Base-by-base conservation (phyloP, 768 basidiomycete species). In the Boletus tomentosulus region DNA sequence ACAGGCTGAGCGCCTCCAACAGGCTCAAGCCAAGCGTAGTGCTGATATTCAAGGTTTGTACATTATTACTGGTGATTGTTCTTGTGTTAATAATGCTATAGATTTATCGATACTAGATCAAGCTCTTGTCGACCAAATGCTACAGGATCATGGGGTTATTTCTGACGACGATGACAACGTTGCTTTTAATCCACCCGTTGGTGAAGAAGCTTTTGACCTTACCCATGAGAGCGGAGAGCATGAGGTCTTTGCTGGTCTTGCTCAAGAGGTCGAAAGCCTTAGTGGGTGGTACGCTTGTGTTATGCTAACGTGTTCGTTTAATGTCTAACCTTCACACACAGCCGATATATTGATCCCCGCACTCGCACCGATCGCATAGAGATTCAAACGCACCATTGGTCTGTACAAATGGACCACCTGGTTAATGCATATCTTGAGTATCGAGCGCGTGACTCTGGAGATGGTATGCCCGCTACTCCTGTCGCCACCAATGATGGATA, bases 301-400 rank as follows among this genome's bases (percentile, higher is more conserved):
- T n/a, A n/a, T n/a, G n/a, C 16, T n/a, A 16, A 15, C 7, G 12
- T 38, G 15, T 38, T 38, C 16, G 3, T 38, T 19, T 19, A 19
- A 19, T 38, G 13, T 16, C 37, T 38, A 38, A 38, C 37, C 12
- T n/a, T n/a, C 13, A 38, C n/a, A n/a, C 6, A n/a, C 37, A 38
- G 15, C 37, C n/a, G 37, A 48, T 27, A 16, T 27, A 27, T 27
- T 27, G 19, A 42, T 42, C 2, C 33, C 19, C 22, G 24, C 24
- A 35, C 34, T 8, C 15, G 22, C 4, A 25, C 34, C 19, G 27
- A 55, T 54, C 10, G 42, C 61, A 28, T 33, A 60, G 63, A 64
- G 60, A 47, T 16, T 47, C 60, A 34, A 50, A 63, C 19, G 56
- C 58, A 48, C 47, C 65, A 10, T 31, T 69, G 16, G 64, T 62